A percentile compares a stretch with the other conserved stretches of the same genome.
Evolutionary conservation across 371 early-diverging fungal species (phyloP).

Genomic region (Sporodiniella umbellata): DNA sequence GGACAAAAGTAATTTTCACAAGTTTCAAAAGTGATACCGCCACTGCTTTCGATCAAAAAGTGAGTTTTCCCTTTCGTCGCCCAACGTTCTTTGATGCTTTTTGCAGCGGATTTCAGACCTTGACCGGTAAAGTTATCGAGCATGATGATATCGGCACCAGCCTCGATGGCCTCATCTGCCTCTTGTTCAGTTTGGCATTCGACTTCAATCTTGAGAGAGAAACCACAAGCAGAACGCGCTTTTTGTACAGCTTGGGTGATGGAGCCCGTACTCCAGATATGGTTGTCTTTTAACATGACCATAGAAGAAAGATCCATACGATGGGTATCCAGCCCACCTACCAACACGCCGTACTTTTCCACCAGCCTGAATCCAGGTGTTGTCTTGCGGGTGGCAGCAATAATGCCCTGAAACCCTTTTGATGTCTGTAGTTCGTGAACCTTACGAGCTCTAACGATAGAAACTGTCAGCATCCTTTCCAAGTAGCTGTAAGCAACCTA

Average conservation of each 20-base stretch:
- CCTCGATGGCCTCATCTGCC: constrained; percentile 94
- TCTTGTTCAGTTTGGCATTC: constrained; percentile 91
- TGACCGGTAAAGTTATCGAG: constrained; percentile 77
- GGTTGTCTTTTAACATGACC: constrained; percentile 99
- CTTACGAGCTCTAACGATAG: constrained; percentile 59
- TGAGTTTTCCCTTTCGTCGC: constrained; percentile 54
- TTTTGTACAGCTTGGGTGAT: constrained; percentile 85
- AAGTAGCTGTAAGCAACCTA: constrained; percentile 19
- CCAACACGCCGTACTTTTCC: constrained; percentile 96
- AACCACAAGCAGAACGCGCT: constrained; percentile 85
- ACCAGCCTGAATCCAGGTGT: constrained; percentile 97
- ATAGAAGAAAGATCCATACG: constrained; percentile 95
- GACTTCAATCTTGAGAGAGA: constrained; percentile 95
- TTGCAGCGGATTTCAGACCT: constrained; percentile 61
- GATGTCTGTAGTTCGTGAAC: constrained; percentile 68
- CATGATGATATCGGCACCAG: constrained; percentile 98
- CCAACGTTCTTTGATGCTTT: constrained; percentile 74
- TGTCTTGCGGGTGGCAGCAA: constrained; percentile 98
- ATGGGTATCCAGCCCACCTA: constrained; percentile 96
- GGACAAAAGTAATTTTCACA: constrained; percentile 77
- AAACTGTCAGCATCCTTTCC: no score
- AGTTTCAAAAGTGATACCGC: constrained; percentile 90
- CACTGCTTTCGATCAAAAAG: constrained; percentile 92
- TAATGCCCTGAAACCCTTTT: constrained; percentile 78
- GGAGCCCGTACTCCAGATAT: constrained; percentile 89